Conservation (phyloP, 495 filamentous ascomycete genomes). For the Daldinia vernicosa region DNA sequence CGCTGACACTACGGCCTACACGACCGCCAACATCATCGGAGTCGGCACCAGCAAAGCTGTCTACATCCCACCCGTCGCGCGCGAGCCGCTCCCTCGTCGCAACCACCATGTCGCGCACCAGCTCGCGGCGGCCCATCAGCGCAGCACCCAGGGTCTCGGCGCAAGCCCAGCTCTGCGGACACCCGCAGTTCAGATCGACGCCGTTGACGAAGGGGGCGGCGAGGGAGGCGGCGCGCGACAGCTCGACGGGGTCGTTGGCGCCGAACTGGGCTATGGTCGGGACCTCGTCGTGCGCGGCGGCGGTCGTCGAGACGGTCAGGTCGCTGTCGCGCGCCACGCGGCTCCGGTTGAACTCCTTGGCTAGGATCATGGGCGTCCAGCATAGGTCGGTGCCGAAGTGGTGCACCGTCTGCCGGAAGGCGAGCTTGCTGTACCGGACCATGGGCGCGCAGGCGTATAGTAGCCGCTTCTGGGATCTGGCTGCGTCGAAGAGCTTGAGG, state of each 20-base stretch:
- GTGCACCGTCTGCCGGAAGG: conserved; percentile 68
- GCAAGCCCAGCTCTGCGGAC: conserved; percentile 74
- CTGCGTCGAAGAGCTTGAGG: conserved; percentile 65
- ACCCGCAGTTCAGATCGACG: conserved; percentile 75
- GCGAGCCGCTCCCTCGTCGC: conserved; percentile 56
- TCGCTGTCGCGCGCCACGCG: conserved; percentile 66
- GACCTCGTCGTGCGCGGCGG: conserved; percentile 42
- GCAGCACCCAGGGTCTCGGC: conserved; percentile 68
- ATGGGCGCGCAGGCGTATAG: conserved; percentile 72
- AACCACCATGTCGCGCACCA: conserved; percentile 67
- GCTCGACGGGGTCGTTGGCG: conserved; percentile 62
- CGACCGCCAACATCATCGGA: conserved; percentile 23
- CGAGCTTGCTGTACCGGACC: conserved; percentile 73
- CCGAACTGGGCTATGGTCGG: conserved; percentile 73
- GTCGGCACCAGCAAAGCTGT: conserved; percentile 41
- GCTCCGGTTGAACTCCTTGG: conserved; percentile 74
- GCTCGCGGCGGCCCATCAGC: conserved; percentile 66
- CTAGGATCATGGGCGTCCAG: conserved; percentile 77
- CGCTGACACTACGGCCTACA: conserved; percentile 60
- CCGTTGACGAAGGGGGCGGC: conserved; percentile 67
- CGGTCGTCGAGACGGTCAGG: conserved; percentile 43
- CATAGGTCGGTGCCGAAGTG: conserved; percentile 69
- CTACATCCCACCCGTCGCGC: conserved; percentile 57
- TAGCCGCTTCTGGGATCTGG: conserved; percentile 59
- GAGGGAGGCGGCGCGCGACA: conserved; percentile 67